Evolutionary conservation across 2,329 filamentous ascomycete genomes (phyloP), one percentile per base, ranked within the genome.

Genomic region (Clonostachys byssicola): DNA sequence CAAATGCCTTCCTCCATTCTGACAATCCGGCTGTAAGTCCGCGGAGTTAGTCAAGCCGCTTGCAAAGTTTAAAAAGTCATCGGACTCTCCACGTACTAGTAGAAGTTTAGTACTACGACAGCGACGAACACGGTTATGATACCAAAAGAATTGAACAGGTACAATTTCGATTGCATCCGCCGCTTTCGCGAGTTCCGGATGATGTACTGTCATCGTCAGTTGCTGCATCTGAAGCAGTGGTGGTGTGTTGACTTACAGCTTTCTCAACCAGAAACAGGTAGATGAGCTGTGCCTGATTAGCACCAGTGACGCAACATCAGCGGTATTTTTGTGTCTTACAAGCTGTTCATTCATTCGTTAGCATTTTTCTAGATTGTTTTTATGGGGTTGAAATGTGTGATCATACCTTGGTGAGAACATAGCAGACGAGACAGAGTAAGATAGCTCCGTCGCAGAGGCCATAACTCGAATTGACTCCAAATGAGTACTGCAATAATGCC

Each of bases 181-280:
- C 66, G 62, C 45, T 73, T 76, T n/a, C 66, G 62, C 12, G 68
- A 70, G 30, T 75, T 73, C 44, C 78, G 73, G 45, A 85, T 78
- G 43, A 85, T 80, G 53, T 80, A 77, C 74, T 81, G 40, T 46
- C 30, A 50, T 42, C 23, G 23, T 30, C 9, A 30, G 23, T 30
- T 30, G 8, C 23, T 30, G 23, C 9, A 9, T 33, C 13, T 17
- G 4, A n/a, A 39, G 10, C 20, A 20, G 14, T 6, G 16, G 3
- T 6, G 1, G 12, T 17, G 3, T 5, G 13, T 5, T 38, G 6
- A 63, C 73, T 58, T 62, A 81, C 79, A 40, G 77, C 80, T 62
- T 81, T 82, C 58, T 86, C 83, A 1, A 83, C 80, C 3, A 86
- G 66, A 56, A 85, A 86, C 20, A 81, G 68, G 56, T 85, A 86